Evolutionary conservation across 352 stramenopile species (phyloP).

Genomic region (Globisporangium okanoganense): DNA sequence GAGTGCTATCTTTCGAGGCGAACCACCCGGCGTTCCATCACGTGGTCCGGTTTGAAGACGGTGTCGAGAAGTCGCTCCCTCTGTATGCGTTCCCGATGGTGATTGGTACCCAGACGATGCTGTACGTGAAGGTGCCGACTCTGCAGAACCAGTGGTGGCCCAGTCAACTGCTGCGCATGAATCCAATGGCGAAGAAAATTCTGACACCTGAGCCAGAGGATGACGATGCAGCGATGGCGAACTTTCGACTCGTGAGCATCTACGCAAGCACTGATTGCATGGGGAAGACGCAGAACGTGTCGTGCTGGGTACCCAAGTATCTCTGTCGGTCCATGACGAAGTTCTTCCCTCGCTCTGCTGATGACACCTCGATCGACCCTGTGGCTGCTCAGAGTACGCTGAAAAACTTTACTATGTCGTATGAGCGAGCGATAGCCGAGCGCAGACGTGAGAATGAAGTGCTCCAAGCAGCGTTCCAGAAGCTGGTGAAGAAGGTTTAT

Average conservation of each 20-base stretch:
- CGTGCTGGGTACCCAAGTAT: slow-evolving; percentile 75
- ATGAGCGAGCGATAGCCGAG: slow-evolving; percentile 25
- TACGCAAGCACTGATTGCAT: slow-evolving; percentile 28
- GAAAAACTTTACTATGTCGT: slow-evolving; percentile 19
- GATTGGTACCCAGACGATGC: slow-evolving; percentile 54
- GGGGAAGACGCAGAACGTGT: slow-evolving; percentile 44
- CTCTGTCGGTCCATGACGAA: slow-evolving; percentile 53
- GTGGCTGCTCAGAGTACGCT: background rate
- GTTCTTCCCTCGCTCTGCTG: background rate
- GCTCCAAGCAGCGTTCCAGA: slow-evolving; percentile 28
- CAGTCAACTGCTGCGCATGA: slow-evolving; percentile 62
- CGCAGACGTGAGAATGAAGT: slow-evolving; percentile 19
- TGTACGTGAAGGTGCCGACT: slow-evolving; percentile 66
- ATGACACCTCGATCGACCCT: background rate
- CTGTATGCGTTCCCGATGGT: slow-evolving; percentile 70
- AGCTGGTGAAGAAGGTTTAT: slow-evolving; percentile 25
- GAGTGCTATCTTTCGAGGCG: slow-evolving; percentile 58
- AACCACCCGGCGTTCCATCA: slow-evolving; percentile 46
- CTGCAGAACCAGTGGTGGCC: slow-evolving; percentile 73
- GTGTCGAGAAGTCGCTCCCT: slow-evolving; percentile 46
- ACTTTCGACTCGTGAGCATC: slow-evolving; percentile 63
- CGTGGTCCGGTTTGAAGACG: slow-evolving; percentile 70
- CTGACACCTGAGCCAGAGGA: slow-evolving; percentile 31
- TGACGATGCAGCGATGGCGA: slow-evolving; percentile 20
- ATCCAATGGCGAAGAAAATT: slow-evolving; percentile 53